Percentiles rank a stretch among this genome's conserved stretches.
phyloP scores from a whole-genome alignment of 1,284 basidiomycete genomes.

The Polyporus tsugae region DNA sequence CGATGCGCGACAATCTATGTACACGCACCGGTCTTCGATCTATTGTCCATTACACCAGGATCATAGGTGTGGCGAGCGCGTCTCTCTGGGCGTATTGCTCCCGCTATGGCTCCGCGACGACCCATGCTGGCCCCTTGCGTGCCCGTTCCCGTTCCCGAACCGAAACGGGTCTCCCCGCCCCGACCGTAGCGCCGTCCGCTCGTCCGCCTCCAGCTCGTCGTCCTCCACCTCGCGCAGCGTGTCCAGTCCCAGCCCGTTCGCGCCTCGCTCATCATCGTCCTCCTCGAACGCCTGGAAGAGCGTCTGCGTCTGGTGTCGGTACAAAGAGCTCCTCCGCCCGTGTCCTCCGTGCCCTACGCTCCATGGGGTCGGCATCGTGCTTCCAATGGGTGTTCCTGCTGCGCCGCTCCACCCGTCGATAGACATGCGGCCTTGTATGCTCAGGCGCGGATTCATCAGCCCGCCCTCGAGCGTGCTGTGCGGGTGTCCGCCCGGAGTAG shows the following conservation, averaged over 20 bases:
- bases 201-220: constrained; percentile 46
- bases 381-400: constrained; percentile 45
- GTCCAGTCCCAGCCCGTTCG: constrained; percentile 41
- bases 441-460: constrained; percentile 78
- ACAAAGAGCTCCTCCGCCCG: constrained; percentile 59
- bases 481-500: constrained; percentile 52
- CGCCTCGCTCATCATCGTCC: constrained; percentile 40
- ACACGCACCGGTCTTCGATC: constrained; percentile 9
- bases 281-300: constrained; percentile 72
- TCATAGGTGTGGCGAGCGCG: constrained; percentile 22
- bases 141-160: constrained; percentile 16
- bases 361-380: constrained; percentile 39
- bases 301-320: constrained; percentile 65
- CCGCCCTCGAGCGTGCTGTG: constrained; percentile 74
- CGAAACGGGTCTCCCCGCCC: constrained; percentile 27
- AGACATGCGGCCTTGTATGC: constrained; percentile 73
- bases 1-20: neutral
- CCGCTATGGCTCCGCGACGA: constrained; percentile 34
- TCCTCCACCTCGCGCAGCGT: constrained; percentile 46
- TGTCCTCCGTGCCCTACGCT: constrained; percentile 37
- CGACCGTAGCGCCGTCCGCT: constrained; percentile 47
- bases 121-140: constrained; percentile 18
- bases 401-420: constrained; percentile 74
- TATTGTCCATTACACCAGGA: neutral
- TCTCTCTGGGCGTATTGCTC: constrained; percentile 38